Base-by-base conservation (phyloP, 768 basidiomycete genomes). In the Phlebiopsis flavidoalba region DNA sequence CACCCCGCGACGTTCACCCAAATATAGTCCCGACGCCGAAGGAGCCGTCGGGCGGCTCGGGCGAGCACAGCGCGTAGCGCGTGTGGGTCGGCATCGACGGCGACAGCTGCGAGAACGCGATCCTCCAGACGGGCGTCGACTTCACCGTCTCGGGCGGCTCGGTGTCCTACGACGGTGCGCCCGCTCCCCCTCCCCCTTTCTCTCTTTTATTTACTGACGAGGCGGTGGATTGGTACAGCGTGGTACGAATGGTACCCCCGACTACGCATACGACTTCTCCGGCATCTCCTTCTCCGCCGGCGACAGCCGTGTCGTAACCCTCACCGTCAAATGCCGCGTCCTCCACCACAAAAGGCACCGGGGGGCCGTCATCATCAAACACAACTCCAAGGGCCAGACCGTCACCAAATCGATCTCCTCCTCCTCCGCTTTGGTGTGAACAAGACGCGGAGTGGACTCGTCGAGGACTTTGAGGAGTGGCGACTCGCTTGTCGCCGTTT, bases 381-480 rank as follows among this genome's bases (percentile, higher is more conserved):
- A 70, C 59, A 33, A 63, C 37, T 68, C 60, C 24, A 57, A 63
- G 11, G 69, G 70, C 40, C 66, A 60, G 21, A 31, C 10, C 50
- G 64, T 71, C 43, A 57, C 66, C 33, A 64, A 68, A 59, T 22
- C 63, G 2, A 62, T 74, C 62, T 64, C 67, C 1, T 71, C 70
- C 21, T 51, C 61, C 8, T 33, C 53, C 37, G 61, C 65, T 15
- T 64, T 71, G n/a, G 36, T 71, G 66, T 61, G 59, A 53, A 33
- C 55, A 69, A 63, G 68, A 71, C 62, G 73, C 70, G 0, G 71
- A 74, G 62, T 74, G 73, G 72, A 74, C n/a, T 74, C 48, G 54
- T 55, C 37, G 54, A 55, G 54, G 54, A 55, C 54, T 55, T 55
- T 14, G 36, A 55, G 37, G 36, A 58, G 46, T n/a, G 63, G 64